Conservation (phyloP, 768 basidiomycete genomes). For the Termitomyces heimii region DNA sequence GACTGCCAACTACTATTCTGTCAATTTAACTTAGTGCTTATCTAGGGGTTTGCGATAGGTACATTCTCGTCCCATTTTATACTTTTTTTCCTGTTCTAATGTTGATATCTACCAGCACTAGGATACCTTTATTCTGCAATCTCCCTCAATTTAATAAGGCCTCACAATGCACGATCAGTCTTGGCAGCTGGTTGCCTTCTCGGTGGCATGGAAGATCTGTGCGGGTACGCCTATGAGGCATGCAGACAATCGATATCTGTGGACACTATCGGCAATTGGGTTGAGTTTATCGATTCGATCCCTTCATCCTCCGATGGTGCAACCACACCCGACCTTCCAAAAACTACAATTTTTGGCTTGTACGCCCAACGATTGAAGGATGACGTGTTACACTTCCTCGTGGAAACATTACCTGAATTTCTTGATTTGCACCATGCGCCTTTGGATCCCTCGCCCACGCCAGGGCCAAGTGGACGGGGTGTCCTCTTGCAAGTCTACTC, state of each 20-base stretch:
- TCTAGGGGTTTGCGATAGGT: slow-evolving; percentile 75
- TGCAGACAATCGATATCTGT: slow-evolving; percentile 73
- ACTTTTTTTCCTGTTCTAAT: slow-evolving; percentile 6
- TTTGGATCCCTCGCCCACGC: slow-evolving; percentile 29
- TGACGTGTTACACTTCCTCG: slow-evolving; percentile 75
- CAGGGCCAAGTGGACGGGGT: slow-evolving; percentile 53
- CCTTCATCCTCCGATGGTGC: slow-evolving; percentile 46
- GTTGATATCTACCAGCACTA: slow-evolving; percentile 43
- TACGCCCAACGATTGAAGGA: slow-evolving; percentile 74
- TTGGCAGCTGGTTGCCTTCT: slow-evolving; percentile 82
- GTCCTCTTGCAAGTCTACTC: slow-evolving; percentile 70
- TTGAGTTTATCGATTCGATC: slow-evolving; percentile 65
- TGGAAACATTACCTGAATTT: slow-evolving; percentile 63
- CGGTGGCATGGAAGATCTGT: slow-evolving; percentile 84
- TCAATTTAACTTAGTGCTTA: slow-evolving; percentile 10
- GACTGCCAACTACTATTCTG: slow-evolving; percentile 3
- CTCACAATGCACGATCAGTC: slow-evolving; percentile 79
- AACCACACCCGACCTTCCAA: slow-evolving; percentile 40
- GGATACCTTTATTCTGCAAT: slow-evolving; percentile 77
- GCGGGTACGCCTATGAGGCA: slow-evolving; percentile 69
- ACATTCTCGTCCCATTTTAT: slow-evolving; percentile 10
- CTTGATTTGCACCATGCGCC: slow-evolving; percentile 45
- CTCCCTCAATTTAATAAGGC: slow-evolving; percentile 60
- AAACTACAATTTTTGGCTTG: slow-evolving; percentile 63
- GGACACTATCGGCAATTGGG: slow-evolving; percentile 71